These are phyloP conservation scores for Heterococcus sp. DNA, from an alignment of 108 stramenopile genomes.

Conservation along the genomic window DNA sequence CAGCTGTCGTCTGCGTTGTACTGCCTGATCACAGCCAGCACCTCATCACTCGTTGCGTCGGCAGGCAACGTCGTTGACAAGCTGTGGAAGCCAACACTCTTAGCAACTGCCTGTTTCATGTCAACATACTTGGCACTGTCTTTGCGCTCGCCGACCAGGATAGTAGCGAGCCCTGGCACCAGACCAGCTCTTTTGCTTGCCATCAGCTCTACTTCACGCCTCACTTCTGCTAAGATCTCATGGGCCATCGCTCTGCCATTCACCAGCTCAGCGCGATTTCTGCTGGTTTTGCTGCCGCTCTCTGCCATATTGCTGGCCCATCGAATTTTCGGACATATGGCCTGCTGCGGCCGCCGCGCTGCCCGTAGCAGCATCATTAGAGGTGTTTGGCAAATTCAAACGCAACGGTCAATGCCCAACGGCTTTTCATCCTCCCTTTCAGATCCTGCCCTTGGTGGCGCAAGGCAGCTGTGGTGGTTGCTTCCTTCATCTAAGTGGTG, in stretches of 20 bases:
- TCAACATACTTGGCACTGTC: constrained; percentile 73
- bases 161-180: constrained; percentile 71
- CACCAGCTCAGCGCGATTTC: constrained; percentile 36
- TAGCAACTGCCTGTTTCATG: constrained; percentile 90
- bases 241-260: constrained; percentile 43
- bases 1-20: constrained; percentile 42
- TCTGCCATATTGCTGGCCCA: no score
- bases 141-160: constrained; percentile 69
- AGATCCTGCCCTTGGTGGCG: no score
- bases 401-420: no score
- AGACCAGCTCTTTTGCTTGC: constrained; percentile 12
- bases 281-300: no score
- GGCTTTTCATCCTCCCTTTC: no score
- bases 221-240: constrained; percentile 29
- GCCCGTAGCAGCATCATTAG: no score
- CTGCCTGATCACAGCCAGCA: background rate
- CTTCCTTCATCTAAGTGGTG: no score
- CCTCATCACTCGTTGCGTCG: constrained; percentile 32
- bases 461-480: no score
- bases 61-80: constrained; percentile 63
- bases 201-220: constrained; percentile 40
- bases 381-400: no score
- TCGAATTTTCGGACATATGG: no score
- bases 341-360: no score
- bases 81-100: constrained; percentile 46